Base-by-base conservation (phyloP, 106 monocot genomes). In the Dendrobium nobile region DNA sequence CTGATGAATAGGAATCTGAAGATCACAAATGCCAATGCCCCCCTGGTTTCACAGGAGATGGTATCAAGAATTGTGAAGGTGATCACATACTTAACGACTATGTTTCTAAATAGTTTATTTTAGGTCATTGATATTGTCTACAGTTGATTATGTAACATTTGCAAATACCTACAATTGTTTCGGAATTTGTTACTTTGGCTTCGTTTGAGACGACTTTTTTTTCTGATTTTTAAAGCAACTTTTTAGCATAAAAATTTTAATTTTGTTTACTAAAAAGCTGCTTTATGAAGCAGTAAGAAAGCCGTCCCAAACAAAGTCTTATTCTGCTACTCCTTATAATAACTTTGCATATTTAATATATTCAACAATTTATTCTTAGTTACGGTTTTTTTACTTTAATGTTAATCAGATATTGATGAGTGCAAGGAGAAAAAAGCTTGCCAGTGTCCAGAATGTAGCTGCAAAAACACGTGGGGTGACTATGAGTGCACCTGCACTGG, bases 21-120 rank as follows among this genome's bases (percentile, higher is more conserved):
- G 81, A 88, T 58, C 80, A 37, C 79, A 94, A 89, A 84, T 98
- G 97, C 77, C 79, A 88, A 33, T 98, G 97, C 59, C 97, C 97
- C 16, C 28, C 84, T 85, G 97, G 94, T 59, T 98, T 98, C 70
- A 82, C 51, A 78, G 96, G 96, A 67, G 88, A 96, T 79, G 93
- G 91, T 77, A 42, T 88, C 55, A 90, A 92, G 79, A 88, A 41
- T 31, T 96, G 96, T 90, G 88, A 91, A 96, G 90, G 96, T 96
- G 81, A 31, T 67, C 67, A 20, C 59, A 80, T 19, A 1, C 7
- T 61, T 20, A 41, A 2, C 55, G 67, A 9, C 44, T 75, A 74
- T 74, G 18, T 20, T 70, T 5, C 22, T 13, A 41, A 72, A 41
- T 3, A 0, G 0, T 41, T 43, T 6, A 26, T 42, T 74, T 70